A percentile compares a stretch with the other conserved stretches of the same genome.
phyloP scores from a whole-genome alignment of 192 early-diverging fungal species.

The Coemansia pectinata region DNA sequence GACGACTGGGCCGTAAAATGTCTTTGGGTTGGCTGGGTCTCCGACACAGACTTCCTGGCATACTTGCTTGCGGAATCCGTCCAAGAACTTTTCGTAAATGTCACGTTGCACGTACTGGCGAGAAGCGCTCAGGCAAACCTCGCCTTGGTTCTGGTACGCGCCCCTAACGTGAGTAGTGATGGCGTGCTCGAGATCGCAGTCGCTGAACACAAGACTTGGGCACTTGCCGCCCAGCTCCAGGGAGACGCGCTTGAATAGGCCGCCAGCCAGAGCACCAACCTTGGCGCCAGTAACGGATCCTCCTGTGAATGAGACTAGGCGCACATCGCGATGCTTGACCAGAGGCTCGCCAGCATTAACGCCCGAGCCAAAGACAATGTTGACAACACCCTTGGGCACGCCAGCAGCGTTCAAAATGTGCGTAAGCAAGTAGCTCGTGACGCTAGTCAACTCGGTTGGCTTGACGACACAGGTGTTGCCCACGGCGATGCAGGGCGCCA shows the following conservation, averaged over 20 bases:
- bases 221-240: slow-evolving; percentile 89
- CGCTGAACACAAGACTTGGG: slow-evolving; percentile 74
- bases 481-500: slow-evolving; percentile 75
- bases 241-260: slow-evolving; percentile 73
- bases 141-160: slow-evolving; percentile 75
- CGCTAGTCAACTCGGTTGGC: slow-evolving; percentile 70
- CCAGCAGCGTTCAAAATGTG: slow-evolving; percentile 68
- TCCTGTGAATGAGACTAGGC: slow-evolving; percentile 78
- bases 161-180: slow-evolving; percentile 65
- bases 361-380: slow-evolving; percentile 82
- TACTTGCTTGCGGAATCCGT: slow-evolving; percentile 56
- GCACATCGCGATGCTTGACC: slow-evolving; percentile 66
- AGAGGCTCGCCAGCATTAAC: slow-evolving; percentile 67
- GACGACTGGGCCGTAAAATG: slow-evolving; percentile 73
- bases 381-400: slow-evolving; percentile 78
- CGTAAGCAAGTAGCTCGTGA: slow-evolving; percentile 65
- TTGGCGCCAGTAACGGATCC: slow-evolving; percentile 66
- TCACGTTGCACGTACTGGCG: slow-evolving; percentile 74
- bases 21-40: slow-evolving; percentile 62
- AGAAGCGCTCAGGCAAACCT: slow-evolving; percentile 79
- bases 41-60: slow-evolving; percentile 63
- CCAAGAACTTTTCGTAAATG: slow-evolving; percentile 67
- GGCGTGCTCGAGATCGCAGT: slow-evolving; percentile 72
- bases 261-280: slow-evolving; percentile 63
- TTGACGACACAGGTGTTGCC: slow-evolving; percentile 80